Conservation (phyloP, 306 rosid species). For the Carpinus fangiana region DNA sequence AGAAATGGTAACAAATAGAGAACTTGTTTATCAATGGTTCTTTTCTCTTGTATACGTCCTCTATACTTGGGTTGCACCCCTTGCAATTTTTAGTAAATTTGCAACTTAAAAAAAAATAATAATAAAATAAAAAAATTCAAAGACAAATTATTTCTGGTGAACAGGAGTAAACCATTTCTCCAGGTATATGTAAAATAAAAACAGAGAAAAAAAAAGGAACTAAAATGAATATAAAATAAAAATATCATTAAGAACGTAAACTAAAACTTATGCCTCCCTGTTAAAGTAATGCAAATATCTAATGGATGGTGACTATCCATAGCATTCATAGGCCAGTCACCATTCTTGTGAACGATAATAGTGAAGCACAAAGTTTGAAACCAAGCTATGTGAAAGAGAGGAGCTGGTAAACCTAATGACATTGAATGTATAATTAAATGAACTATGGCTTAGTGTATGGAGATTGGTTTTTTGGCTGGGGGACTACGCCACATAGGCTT, state of each 20-base stretch:
- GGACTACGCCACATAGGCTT: no score
- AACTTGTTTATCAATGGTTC: no score
- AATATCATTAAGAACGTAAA: no score
- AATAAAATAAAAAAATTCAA: neutral
- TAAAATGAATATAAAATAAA: no score
- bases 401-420: neutral
- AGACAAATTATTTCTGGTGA: neutral
- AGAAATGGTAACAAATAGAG: no score
- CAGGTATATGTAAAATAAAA: neutral
- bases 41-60: no score
- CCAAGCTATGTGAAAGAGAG: neutral
- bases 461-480: no score
- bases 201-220: neutral
- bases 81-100: no score
- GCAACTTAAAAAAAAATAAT: no score
- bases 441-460: neutral
- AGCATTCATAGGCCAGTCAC: neutral
- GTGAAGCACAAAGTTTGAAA: neutral
- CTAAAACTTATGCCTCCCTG: neutral
- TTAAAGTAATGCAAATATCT: neutral
- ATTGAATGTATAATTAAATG: neutral
- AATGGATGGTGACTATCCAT: neutral
- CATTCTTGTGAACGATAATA: neutral
- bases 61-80: no score
- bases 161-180: neutral